Evolutionary conservation across 257 asterid genomes (phyloP).

Genomic region (Anisodus acutangulus): DNA sequence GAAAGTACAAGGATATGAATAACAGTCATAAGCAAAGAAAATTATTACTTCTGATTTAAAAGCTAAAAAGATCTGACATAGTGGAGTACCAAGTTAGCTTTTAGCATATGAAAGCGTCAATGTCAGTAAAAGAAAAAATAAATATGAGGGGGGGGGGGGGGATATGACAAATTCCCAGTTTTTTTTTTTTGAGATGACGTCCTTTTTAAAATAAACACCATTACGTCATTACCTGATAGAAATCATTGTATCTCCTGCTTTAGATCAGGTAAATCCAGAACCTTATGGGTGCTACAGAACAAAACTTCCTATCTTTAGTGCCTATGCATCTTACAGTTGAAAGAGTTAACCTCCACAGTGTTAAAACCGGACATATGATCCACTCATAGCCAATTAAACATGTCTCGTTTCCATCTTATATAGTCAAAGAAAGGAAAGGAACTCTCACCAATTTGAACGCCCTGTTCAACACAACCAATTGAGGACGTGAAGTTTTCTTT

Average conservation of each 20-base stretch:
- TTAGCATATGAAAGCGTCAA: background rate
- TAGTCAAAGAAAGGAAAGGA: background rate
- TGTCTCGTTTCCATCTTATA: background rate
- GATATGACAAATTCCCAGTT: background rate
- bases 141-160: background rate
- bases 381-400: background rate
- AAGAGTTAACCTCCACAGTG: background rate
- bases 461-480: slow-evolving; percentile 55
- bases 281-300: background rate
- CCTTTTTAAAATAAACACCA: background rate
- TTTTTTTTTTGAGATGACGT: background rate
- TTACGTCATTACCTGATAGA: background rate
- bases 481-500: slow-evolving; percentile 54
- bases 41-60: background rate
- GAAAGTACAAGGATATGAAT: background rate
- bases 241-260: background rate
- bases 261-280: slow-evolving; percentile 12
- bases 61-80: background rate
- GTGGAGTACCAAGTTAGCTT: background rate
- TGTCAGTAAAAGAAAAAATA: background rate
- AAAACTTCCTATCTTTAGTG: background rate
- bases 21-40: slow-evolving; percentile 10
- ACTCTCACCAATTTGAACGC: slow-evolving; percentile 68
- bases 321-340: slow-evolving; percentile 23
- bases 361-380: slow-evolving; percentile 2